Conservation (phyloP, 2,329 filamentous ascomycete species). For the Colletotrichum sp. region DNA sequence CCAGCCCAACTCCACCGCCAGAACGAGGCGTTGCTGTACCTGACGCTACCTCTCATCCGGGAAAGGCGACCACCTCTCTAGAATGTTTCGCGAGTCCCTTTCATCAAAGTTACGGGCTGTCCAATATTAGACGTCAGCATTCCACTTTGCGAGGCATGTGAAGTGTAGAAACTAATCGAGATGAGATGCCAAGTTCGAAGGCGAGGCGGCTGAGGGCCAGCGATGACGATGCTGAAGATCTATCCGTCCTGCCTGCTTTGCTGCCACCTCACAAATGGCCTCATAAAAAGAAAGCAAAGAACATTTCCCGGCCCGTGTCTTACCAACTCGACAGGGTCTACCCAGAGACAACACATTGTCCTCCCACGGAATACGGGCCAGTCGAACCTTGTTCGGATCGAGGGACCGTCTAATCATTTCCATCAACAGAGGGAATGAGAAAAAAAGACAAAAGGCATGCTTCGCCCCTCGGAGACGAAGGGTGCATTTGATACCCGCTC, state of each 20-base stretch:
- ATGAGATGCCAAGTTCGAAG: neutral
- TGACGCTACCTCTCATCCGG: slow-evolving; percentile 1
- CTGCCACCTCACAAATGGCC: neutral
- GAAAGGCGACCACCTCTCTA: neutral
- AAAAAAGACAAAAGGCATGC: neutral
- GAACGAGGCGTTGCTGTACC: neutral
- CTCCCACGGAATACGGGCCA: neutral
- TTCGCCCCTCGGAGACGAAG: slow-evolving; percentile 10
- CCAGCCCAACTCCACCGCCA: neutral
- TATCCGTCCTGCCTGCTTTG: too few species aligned
- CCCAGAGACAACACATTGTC: neutral
- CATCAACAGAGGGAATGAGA: neutral
- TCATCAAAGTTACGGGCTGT: neutral
- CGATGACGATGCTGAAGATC: neutral
- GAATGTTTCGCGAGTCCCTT: neutral
- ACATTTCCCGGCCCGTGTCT: neutral
- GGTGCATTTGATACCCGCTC: slow-evolving; percentile 9
- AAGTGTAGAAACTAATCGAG: neutral
- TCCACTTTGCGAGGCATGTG: neutral
- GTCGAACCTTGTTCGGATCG: neutral
- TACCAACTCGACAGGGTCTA: neutral
- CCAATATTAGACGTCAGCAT: neutral
- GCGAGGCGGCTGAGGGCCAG: neutral
- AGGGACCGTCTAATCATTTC: neutral
- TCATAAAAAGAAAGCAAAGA: neutral